Evolutionary conservation across 2,329 filamentous ascomycete species (phyloP), one percentile per base, ranked within the genome.

Genomic region (Xylogone sp.): DNA sequence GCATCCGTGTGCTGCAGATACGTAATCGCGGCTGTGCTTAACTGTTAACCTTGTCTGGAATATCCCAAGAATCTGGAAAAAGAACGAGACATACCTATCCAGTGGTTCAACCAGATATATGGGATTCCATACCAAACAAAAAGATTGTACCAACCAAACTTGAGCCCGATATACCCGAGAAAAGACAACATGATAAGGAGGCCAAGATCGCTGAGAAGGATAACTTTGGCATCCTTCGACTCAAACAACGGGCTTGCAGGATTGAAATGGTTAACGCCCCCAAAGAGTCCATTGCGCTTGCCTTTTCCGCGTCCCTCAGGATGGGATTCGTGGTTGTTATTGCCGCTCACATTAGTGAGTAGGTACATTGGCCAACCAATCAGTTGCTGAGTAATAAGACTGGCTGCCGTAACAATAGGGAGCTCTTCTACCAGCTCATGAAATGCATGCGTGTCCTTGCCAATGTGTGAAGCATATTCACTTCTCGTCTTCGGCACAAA

Each of bases 91-190:
- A 80, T 84, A 94, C 90, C 89, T 51, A 97, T 87, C 93, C 93
- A 97, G 83, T 97, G 91, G 82, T 97, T 96, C 51, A 97, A 92
- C 93, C 93, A 97, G 55, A 97, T 79, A 71, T 97, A 99, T 39
- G 94, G 94, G 53, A 95, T 68, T 66, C 92, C 84, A 75, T 99
- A 99, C 93, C 94, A 97, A 57, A 99, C 87, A 54, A 88, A 75
- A 69, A 97, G 77, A 77, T 97, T 97, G 68, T 77, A 69, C 78
- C 85, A 93, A 65, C 94, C 94, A 5, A 83, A 66, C 29, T 71
- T 66, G 57, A 72, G 70, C 6, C 74, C 69, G 20, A 71, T 4
- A 8, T 19, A 50, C 62, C 86, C 97, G 51, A 73, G 88, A 70
- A 84, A 84, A 63, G 84, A 85, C 59, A 97, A 75, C 63, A 78